Conservation (phyloP, 805 yeast genomes). For the Tetrapisispora pingtungensis region DNA sequence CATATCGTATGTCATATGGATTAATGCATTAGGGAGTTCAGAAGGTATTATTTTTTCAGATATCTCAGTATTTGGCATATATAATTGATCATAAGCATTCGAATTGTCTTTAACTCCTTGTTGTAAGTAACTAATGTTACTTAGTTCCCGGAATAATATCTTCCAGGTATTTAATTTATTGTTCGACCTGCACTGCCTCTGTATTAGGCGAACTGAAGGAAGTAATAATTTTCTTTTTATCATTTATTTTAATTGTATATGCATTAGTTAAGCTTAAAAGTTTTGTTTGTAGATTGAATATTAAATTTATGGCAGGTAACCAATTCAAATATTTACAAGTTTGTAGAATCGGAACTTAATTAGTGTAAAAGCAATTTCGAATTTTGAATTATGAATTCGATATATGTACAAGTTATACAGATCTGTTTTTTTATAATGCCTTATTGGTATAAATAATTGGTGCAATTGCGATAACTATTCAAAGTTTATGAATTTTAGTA, state of each 20-base stretch:
- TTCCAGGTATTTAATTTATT: neutral
- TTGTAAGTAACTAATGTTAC: neutral
- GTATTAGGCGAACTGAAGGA: neutral
- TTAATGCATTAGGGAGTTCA: neutral
- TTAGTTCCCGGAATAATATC: neutral
- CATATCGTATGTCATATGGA: neutral
- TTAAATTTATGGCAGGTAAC: neutral
- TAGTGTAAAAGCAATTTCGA: neutral
- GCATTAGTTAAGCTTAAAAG: neutral
- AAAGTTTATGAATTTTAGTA: no score
- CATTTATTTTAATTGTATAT: neutral
- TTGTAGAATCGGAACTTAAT: neutral
- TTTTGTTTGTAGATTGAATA: neutral
- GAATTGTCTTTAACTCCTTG: no score
- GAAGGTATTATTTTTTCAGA: neutral
- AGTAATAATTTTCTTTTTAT: neutral
- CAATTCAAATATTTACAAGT: neutral
- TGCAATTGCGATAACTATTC: neutral
- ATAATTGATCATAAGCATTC: neutral
- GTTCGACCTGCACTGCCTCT: neutral
- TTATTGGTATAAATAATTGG: no score
- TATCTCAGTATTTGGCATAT: neutral
- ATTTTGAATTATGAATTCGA: no score
- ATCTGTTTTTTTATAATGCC: no score
- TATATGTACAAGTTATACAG: neutral